Evolutionary conservation across 1,284 basidiomycete species (phyloP).

Genomic region (Apiotrichum gracile): DNA sequence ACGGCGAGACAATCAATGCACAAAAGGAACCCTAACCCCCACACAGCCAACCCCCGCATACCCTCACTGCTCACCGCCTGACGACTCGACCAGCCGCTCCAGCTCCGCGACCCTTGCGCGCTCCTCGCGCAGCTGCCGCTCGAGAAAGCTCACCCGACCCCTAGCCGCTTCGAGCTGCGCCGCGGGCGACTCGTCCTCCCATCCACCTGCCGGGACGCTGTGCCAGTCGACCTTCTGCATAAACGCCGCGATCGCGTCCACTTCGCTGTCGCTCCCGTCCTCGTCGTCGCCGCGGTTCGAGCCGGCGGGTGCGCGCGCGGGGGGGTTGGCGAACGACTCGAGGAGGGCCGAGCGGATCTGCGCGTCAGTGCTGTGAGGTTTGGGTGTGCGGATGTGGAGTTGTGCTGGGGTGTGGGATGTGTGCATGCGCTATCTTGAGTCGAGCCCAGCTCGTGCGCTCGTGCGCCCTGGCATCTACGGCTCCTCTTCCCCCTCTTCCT

Average conservation of each 20-base stretch:
- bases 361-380: no score
- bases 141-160: slow-evolving; percentile 2
- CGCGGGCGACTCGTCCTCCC: background rate
- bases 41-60: no score
- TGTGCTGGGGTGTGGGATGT: no score
- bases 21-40: no score
- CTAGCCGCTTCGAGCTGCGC: slow-evolving; percentile 1
- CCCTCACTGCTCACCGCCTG: no score
- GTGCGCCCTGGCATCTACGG: no score
- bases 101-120: background rate
- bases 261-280: slow-evolving; percentile 41
- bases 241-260: slow-evolving; percentile 55
- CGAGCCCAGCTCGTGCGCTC: no score
- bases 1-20: no score
- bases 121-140: background rate
- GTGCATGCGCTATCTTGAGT: no score
- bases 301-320: background rate
- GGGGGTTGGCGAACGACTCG: background rate
- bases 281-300: background rate
- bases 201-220: slow-evolving; percentile 7
- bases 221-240: slow-evolving; percentile 62
- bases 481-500: background rate
- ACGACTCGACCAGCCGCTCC: no score
- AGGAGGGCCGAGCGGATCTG: no score
- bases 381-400: no score